Percentiles rank a stretch among this genome's conserved stretches.
phyloP scores from a whole-genome alignment of 257 asterid species.

The Lithospermum erythrorhizon region DNA sequence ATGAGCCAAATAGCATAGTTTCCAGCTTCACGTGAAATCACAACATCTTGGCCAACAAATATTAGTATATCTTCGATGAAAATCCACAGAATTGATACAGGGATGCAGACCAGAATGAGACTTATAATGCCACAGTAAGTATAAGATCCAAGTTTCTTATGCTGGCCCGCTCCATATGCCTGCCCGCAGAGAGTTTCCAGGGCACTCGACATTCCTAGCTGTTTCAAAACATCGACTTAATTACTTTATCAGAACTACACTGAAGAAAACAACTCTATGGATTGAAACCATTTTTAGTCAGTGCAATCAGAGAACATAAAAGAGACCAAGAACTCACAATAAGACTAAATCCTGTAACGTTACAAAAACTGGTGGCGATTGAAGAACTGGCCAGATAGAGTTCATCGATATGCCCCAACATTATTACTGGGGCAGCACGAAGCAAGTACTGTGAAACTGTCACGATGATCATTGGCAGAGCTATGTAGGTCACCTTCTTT shows the following conservation, averaged over 20 bases:
- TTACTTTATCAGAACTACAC: not conserved
- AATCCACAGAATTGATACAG: slow-evolving; percentile 44
- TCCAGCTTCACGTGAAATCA: slow-evolving; percentile 56
- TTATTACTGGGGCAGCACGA: slow-evolving; percentile 42
- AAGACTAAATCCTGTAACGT: slow-evolving; percentile 58
- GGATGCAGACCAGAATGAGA: slow-evolving; percentile 48
- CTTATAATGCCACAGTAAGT: slow-evolving; percentile 42
- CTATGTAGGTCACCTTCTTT: slow-evolving; percentile 41
- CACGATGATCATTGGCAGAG: slow-evolving; percentile 61
- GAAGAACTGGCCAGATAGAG: slow-evolving; percentile 54
- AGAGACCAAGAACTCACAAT: slow-evolving; percentile 23
- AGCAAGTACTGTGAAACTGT: slow-evolving; percentile 42
- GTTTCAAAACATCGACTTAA: slow-evolving; percentile 2
- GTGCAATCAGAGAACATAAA: no score
- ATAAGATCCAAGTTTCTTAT: slow-evolving; percentile 42
- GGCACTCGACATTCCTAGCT: slow-evolving; percentile 82
- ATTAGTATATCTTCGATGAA: slow-evolving; percentile 44
- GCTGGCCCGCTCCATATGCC: slow-evolving; percentile 71
- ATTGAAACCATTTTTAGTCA: no score
- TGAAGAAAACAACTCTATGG: not conserved
- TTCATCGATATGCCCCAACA: slow-evolving; percentile 57
- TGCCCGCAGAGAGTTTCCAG: slow-evolving; percentile 88
- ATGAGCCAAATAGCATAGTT: slow-evolving; percentile 53
- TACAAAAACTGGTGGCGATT: slow-evolving; percentile 44
- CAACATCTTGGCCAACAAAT: slow-evolving; percentile 54